Conservation (phyloP, 257 asterid species). For the Lycium barbarum region DNA sequence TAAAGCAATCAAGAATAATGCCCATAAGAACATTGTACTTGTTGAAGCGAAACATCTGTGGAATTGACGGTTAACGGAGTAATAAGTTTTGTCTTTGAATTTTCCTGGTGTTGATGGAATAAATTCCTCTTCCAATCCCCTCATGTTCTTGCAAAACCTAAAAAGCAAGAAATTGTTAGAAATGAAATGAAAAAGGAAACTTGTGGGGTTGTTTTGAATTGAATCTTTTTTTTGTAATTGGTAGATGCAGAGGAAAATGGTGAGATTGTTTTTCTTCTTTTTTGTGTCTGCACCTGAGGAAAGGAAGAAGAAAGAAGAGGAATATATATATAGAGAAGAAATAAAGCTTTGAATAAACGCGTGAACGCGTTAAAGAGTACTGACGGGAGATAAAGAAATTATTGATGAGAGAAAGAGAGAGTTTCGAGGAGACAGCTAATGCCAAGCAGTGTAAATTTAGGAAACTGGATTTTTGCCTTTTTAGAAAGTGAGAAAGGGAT, state of each 20-base stretch:
- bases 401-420: background rate
- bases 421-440: slow-evolving; percentile 17
- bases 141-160: slow-evolving; percentile 18
- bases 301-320: background rate
- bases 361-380: slow-evolving; percentile 19
- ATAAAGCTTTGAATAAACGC: background rate
- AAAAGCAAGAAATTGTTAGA: background rate
- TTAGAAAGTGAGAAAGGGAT: background rate
- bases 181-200: background rate
- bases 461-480: slow-evolving; percentile 7
- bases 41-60: slow-evolving; percentile 40
- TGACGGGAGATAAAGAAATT: background rate
- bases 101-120: slow-evolving; percentile 42
- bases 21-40: slow-evolving; percentile 41
- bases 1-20: slow-evolving; percentile 36
- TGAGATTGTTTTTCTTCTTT: background rate
- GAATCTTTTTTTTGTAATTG: background rate
- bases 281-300: background rate
- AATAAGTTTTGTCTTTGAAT: slow-evolving; percentile 32
- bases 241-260: slow-evolving; percentile 17
- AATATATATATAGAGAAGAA: background rate
- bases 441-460: slow-evolving; percentile 22
- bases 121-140: slow-evolving; percentile 34
- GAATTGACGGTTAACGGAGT: slow-evolving; percentile 20
- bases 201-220: background rate